phyloP scores from a whole-genome alignment of 139 green algal species.

The Desmodesmus armatus region DNA sequence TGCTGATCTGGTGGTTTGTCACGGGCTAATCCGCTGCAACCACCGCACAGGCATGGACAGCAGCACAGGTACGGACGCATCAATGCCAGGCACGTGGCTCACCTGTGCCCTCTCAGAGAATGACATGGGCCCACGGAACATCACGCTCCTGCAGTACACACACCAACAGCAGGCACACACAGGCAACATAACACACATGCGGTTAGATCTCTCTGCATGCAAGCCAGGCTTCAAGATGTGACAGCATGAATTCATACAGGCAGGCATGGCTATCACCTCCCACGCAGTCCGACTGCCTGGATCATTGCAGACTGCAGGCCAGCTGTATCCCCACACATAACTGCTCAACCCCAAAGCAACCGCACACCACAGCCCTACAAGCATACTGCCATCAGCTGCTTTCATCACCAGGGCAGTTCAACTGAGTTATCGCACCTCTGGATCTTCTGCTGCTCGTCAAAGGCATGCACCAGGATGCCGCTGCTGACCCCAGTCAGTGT shows the following conservation, averaged over 20 bases:
- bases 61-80: neutral
- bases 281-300: too few species aligned
- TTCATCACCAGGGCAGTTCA: neutral
- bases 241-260: too few species aligned
- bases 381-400: neutral
- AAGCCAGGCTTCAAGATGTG: too few species aligned
- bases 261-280: too few species aligned
- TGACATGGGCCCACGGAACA: constrained; percentile 39
- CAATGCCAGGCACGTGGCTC: neutral
- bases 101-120: constrained; percentile 29
- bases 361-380: too few species aligned
- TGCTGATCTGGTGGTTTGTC: too few species aligned
- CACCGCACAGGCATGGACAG: too few species aligned
- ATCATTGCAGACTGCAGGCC: too few species aligned
- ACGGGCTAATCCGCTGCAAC: too few species aligned
- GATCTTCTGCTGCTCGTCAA: constrained; percentile 30
- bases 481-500: constrained; percentile 23
- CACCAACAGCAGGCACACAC: neutral
- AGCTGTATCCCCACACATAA: too few species aligned
- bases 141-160: constrained; percentile 11
- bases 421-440: neutral
- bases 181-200: neutral
- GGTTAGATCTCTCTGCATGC: too few species aligned
- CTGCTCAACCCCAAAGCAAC: too few species aligned
- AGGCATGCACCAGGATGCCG: constrained; percentile 41